phyloP scores from a whole-genome alignment of 2,329 filamentous ascomycete species.

The Didymella lethalis region DNA sequence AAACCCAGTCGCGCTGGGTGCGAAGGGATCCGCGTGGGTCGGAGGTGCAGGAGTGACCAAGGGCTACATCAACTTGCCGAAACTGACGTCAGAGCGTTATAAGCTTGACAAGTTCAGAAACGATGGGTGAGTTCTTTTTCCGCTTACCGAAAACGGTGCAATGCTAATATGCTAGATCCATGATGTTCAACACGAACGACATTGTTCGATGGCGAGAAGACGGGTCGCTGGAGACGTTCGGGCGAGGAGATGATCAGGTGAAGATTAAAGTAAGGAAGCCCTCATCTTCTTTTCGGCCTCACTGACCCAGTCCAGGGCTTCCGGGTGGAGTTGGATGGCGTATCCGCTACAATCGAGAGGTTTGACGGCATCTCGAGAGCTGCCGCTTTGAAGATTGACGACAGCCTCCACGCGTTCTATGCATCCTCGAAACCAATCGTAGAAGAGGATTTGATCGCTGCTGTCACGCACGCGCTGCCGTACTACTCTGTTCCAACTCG shows the following conservation, averaged over 20 bases:
- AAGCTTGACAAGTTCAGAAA: constrained; percentile 60
- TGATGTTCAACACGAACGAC: constrained; percentile 69
- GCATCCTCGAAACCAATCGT: constrained; percentile 47
- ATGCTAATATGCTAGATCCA: constrained; percentile 30
- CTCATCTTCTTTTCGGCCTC: too few species aligned
- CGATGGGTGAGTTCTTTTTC: constrained; percentile 55
- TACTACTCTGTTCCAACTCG: constrained; percentile 64
- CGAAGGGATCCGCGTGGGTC: constrained; percentile 64
- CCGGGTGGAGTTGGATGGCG: constrained; percentile 67
- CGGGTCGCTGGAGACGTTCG: constrained; percentile 64
- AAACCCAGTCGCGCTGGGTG: constrained; percentile 57
- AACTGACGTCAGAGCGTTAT: constrained; percentile 61
- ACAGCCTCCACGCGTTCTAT: constrained; percentile 63
- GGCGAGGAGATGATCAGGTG: constrained; percentile 68
- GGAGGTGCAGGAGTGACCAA: constrained; percentile 64
- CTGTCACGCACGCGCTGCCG: constrained; percentile 57
- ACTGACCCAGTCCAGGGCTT: constrained; percentile 57
- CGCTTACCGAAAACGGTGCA: background rate
- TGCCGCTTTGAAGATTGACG: constrained; percentile 58
- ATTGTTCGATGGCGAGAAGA: constrained; percentile 63
- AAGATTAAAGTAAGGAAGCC: constrained; percentile 59
- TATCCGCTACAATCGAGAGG: constrained; percentile 51
- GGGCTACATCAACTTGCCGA: constrained; percentile 64
- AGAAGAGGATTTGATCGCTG: constrained; percentile 48
- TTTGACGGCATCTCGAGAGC: constrained; percentile 56